A percentile compares a stretch with the other conserved stretches of the same genome.
These are phyloP conservation scores for Aspergillus persii DNA, from an alignment of 2,329 filamentous ascomycete species.

Conservation along the genomic window DNA sequence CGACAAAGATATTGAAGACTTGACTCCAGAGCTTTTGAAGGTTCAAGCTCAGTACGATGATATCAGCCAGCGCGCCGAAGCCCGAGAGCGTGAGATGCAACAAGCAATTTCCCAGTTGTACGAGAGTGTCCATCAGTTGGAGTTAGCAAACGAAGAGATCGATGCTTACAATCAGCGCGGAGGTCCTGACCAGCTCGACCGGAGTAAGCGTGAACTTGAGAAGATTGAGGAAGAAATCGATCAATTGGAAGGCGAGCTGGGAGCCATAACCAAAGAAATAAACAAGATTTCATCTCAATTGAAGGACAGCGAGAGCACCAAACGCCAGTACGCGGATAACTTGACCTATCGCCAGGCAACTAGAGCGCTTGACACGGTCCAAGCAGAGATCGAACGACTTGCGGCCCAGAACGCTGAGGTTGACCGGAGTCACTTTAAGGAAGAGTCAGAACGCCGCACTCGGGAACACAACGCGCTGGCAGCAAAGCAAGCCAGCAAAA, in stretches of 20 bases:
- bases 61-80: slow-evolving; percentile 66
- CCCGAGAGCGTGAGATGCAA: slow-evolving; percentile 69
- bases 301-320: slow-evolving; percentile 75
- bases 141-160: slow-evolving; percentile 73
- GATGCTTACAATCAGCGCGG: slow-evolving; percentile 73
- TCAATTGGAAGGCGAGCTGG: slow-evolving; percentile 65
- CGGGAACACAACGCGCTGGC: slow-evolving; percentile 66
- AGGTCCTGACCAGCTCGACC: slow-evolving; percentile 68
- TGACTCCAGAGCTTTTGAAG: slow-evolving; percentile 73
- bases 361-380: slow-evolving; percentile 65
- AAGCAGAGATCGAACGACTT: slow-evolving; percentile 69
- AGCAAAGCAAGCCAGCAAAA: slow-evolving; percentile 70
- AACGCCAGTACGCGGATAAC: slow-evolving; percentile 86
- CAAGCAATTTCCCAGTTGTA: slow-evolving; percentile 69
- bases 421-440: slow-evolving; percentile 72
- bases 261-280: slow-evolving; percentile 64
- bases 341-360: slow-evolving; percentile 77
- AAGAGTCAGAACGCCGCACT: slow-evolving; percentile 67
- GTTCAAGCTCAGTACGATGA: slow-evolving; percentile 77
- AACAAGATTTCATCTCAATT: slow-evolving; percentile 77
- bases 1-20: slow-evolving; percentile 69
- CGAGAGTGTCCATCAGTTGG: slow-evolving; percentile 73
- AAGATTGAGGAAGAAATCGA: slow-evolving; percentile 65
- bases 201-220: slow-evolving; percentile 68
- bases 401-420: slow-evolving; percentile 77